phyloP scores from a whole-genome alignment of 345 rosid species.

The Murraya paniculata region DNA sequence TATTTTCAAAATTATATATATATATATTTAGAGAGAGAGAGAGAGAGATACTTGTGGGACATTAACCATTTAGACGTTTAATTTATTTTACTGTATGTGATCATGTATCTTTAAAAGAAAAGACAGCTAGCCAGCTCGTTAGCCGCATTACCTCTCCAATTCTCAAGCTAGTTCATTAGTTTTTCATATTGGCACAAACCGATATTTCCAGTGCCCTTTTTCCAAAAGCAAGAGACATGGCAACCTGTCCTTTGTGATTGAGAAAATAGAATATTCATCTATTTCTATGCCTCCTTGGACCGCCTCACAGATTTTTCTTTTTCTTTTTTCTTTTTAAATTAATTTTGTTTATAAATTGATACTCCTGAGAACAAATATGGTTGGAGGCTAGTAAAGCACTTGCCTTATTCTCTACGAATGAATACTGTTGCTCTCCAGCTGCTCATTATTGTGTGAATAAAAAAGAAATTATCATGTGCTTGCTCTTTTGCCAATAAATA shows the following conservation, averaged over 20 bases:
- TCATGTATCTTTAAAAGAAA: not conserved
- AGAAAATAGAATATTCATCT: not conserved
- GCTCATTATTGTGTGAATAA: constrained; percentile 17
- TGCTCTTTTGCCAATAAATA: not conserved
- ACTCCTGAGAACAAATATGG: not conserved
- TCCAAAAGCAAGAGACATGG: constrained; percentile 32
- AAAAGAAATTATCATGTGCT: not conserved
- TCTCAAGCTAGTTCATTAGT: constrained; percentile 1
- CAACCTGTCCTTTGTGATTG: constrained; percentile 16
- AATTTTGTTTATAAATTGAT: too few species aligned
- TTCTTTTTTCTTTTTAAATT: not conserved
- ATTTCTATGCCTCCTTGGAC: constrained; percentile 7
- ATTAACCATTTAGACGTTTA: not conserved
- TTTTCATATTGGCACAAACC: not conserved
- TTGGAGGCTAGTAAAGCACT: not conserved
- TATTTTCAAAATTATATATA: too few species aligned
- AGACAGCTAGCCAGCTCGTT: not conserved
- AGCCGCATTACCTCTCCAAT: not conserved
- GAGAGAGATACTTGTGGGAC: too few species aligned
- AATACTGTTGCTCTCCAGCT: constrained; percentile 12
- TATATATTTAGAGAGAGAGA: too few species aligned
- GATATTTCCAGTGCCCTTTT: not conserved
- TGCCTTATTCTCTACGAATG: constrained; percentile 28
- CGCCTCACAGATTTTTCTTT: not conserved
- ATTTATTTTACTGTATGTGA: not conserved